Percentiles rank a stretch among this genome's conserved stretches.
These are phyloP conservation scores for Vigna angularis DNA, from an alignment of 306 rosid species.

Conservation along the genomic window DNA sequence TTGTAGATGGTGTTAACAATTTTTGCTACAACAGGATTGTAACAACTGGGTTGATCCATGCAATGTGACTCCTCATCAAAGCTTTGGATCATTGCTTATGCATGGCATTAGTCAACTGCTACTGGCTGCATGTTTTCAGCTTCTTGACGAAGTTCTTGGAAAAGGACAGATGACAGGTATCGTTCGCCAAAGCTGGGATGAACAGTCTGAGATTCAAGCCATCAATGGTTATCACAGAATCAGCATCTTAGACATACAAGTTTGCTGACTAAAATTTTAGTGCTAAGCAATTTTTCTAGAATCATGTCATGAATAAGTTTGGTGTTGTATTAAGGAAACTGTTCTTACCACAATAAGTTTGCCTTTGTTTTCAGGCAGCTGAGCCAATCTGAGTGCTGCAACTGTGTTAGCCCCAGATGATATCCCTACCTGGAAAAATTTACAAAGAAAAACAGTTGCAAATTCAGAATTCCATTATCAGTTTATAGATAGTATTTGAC, in stretches of 20 bases:
- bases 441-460: slow-evolving; percentile 10
- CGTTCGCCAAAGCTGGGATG: slow-evolving; percentile 98
- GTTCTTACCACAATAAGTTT: slow-evolving; percentile 91
- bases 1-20: slow-evolving; percentile 7
- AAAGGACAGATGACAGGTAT: slow-evolving; percentile 89
- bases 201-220: slow-evolving; percentile 69
- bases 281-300: slow-evolving; percentile 1
- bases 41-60: slow-evolving; percentile 37
- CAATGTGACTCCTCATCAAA: slow-evolving; percentile 28
- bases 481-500: background rate
- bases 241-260: slow-evolving; percentile 11
- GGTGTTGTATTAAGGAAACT: slow-evolving; percentile 10
- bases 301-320: background rate
- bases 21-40: slow-evolving; percentile 35
- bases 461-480: slow-evolving; percentile 1
- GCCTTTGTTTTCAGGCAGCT: slow-evolving; percentile 89
- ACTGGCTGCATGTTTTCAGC: slow-evolving; percentile 99
- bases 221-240: slow-evolving; percentile 28
- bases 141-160: slow-evolving; percentile 79
- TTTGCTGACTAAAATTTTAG: slow-evolving; percentile 16
- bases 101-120: slow-evolving; percentile 64
- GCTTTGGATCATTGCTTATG: background rate
- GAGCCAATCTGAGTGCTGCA: slow-evolving; percentile 86
- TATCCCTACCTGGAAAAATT: slow-evolving; percentile 80
- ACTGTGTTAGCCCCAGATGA: slow-evolving; percentile 96